Percentiles rank a stretch among this genome's conserved stretches.
Evolutionary conservation across 768 basidiomycete species (phyloP).

Genomic region (Dendrothele bispora): DNA sequence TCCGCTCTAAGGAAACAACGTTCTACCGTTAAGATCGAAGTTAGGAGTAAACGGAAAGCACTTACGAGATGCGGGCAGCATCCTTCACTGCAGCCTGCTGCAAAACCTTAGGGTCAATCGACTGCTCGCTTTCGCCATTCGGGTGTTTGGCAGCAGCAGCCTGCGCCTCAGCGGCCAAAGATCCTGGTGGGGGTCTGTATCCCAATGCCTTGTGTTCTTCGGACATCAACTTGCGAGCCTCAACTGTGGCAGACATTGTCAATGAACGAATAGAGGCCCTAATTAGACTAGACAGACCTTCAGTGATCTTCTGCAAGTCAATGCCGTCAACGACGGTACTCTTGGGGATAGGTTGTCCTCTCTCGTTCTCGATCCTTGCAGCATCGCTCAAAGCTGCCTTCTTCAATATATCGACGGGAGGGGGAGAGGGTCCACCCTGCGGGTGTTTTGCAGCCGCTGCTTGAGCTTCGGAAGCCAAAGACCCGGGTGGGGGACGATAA

Average conservation of each 20-base stretch:
- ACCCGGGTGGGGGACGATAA: conserved; percentile 33
- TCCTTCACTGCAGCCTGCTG: conserved; percentile 16
- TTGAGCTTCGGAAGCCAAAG: conserved; percentile 33
- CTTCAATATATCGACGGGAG: conserved; percentile 2
- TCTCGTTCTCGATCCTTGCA: conserved; percentile 12
- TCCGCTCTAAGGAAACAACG: not conserved
- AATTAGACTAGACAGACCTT: conserved; percentile 2
- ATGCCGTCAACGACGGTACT: conserved; percentile 10
- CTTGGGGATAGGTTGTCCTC: conserved; percentile 8
- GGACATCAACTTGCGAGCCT: conserved; percentile 31
- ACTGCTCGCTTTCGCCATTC: conserved; percentile 4
- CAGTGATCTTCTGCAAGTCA: conserved; percentile 9
- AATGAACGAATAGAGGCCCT: not conserved
- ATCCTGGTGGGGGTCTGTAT: conserved; percentile 31
- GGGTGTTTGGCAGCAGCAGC: conserved; percentile 30
- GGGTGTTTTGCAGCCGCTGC: conserved; percentile 32
- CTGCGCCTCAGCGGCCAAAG: conserved; percentile 32
- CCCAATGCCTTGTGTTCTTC: conserved; percentile 34
- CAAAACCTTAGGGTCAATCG: conserved; percentile 10
- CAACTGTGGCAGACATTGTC: conserved; percentile 7
- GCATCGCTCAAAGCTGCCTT: conserved; percentile 14
- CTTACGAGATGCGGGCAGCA: conserved; percentile 18
- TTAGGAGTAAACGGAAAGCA: not conserved
- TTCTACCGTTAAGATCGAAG: not conserved
- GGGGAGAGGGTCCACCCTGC: conserved; percentile 4